Base-by-base conservation (phyloP, 192 early-diverging fungal species). In the Ramicandelaber brevisporus region DNA sequence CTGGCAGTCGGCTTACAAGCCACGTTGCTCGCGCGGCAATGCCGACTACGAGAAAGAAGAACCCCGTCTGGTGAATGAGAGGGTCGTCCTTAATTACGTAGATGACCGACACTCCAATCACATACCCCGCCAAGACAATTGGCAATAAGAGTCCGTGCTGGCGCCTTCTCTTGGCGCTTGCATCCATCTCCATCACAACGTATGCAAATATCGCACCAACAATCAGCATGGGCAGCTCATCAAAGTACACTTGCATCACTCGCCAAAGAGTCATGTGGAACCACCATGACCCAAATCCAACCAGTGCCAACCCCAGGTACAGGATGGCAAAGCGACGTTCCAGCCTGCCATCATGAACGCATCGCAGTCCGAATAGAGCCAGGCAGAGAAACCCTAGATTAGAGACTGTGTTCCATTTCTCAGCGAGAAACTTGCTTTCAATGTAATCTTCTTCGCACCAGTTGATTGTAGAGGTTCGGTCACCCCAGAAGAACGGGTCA, bases 201-300 rank as follows among this genome's bases (percentile, higher is more conserved):
- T 26, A 34, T 4, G 38, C 27, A 24, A 46, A 30, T 6, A 55
- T 37, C 21, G 46, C 34, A 20, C 38, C 29, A 14, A 21, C 37
- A 37, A 53, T 53, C 26, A 50, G 40, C 51, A 58, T 73, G 29
- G 70, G 70, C 20, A 73, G 33, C 45, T 73, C 70, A 41, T 73
- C 70, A 27, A 57, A 30, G n/a, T n/a, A n/a, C 21, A 70, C 43
- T 27, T 70, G 68, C 48, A 58, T 53, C 36, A 43, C 38, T 27
- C 52, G 65, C 31, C 40, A 30, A 14, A 74, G 34, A 0, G 71
- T 67, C 41, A 55, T 65, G 35, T 70, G 71, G 48, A 70, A 70
- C 16, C 44, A 39, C 38, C 59, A 70, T 14, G 53, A 55, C n/a
- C 70, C 66, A 21, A 64, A 33, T 2, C 70, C 67, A 26, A 74